Percentiles rank a stretch among this genome's conserved stretches.
Conservation (phyloP, 2,329 filamentous ascomycete genomes). For the Fusarium sp. region DNA sequence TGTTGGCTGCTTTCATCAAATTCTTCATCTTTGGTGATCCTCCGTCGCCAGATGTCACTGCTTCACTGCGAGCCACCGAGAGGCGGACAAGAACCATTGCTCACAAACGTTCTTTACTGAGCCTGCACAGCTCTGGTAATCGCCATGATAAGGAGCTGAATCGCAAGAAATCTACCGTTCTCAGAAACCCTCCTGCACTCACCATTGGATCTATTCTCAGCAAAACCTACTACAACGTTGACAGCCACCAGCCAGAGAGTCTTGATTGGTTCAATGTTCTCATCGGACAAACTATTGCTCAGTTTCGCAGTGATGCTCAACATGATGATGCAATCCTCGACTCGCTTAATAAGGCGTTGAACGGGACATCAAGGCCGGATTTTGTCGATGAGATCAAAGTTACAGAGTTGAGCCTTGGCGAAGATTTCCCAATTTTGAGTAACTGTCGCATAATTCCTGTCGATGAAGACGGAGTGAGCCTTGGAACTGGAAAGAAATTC, state of each 20-base stretch:
- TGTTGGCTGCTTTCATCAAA: slow-evolving; percentile 96
- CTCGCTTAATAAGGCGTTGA: slow-evolving; percentile 85
- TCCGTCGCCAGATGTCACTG: slow-evolving; percentile 83
- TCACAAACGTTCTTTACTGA: slow-evolving; percentile 79
- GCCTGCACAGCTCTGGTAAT: slow-evolving; percentile 62
- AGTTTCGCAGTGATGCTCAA: slow-evolving; percentile 91
- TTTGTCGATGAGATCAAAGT: slow-evolving; percentile 95
- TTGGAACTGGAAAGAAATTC: slow-evolving; percentile 63
- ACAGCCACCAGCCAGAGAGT: slow-evolving; percentile 95
- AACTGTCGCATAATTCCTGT: slow-evolving; percentile 97
- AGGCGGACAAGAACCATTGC: slow-evolving; percentile 78
- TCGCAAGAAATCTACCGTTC: slow-evolving; percentile 76
- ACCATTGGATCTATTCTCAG: slow-evolving; percentile 94
- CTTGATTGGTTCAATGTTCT: slow-evolving; percentile 99
- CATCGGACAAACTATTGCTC: slow-evolving; percentile 94
- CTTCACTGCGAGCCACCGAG: slow-evolving; percentile 78
- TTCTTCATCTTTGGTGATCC: slow-evolving; percentile 99
- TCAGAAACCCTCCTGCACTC: slow-evolving; percentile 77
- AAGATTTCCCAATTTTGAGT: slow-evolving; percentile 98
- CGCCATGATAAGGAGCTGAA: slow-evolving; percentile 60
- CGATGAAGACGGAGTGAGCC: slow-evolving; percentile 76
- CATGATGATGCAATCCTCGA: slow-evolving; percentile 90
- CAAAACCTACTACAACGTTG: slow-evolving; percentile 97
- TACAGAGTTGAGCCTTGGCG: slow-evolving; percentile 91
- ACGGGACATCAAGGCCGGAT: slow-evolving; percentile 85